phyloP scores from a whole-genome alignment of 352 stramenopile genomes.

The Thalassiosira oceanica region DNA sequence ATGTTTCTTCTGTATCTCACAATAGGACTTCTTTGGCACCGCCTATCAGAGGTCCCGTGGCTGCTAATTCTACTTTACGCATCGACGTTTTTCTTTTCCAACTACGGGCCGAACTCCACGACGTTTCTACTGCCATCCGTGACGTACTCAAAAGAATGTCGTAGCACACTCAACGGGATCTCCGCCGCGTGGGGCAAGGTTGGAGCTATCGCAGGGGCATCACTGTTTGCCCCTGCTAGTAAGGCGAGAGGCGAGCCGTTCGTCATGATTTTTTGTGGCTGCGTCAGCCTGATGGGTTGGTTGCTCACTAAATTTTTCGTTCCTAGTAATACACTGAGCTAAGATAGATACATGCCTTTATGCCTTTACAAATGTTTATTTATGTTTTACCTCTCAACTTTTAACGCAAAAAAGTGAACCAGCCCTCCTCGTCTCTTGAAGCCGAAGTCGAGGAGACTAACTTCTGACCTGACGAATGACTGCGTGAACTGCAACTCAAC shows the following conservation, averaged over 20 bases:
- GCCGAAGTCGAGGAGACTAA: too few species aligned
- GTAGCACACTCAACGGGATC: slow-evolving; percentile 66
- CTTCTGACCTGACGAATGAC: too few species aligned
- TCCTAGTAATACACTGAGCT: too few species aligned
- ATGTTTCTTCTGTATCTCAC: slow-evolving; percentile 61
- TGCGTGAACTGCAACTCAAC: too few species aligned
- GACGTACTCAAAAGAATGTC: slow-evolving; percentile 52
- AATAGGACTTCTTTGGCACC: slow-evolving; percentile 50
- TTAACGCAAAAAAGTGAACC: too few species aligned
- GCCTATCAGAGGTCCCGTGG: slow-evolving; percentile 24
- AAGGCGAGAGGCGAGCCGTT: slow-evolving; percentile 34
- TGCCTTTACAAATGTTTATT: too few species aligned
- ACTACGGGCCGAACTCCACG: slow-evolving; percentile 67
- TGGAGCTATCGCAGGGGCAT: slow-evolving; percentile 51
- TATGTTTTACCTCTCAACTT: too few species aligned
- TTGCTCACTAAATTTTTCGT: slow-evolving; percentile 54
- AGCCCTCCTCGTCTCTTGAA: too few species aligned
- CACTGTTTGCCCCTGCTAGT: slow-evolving; percentile 41
- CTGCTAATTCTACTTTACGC: slow-evolving; percentile 53
- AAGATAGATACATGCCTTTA: too few species aligned
- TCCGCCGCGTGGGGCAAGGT: slow-evolving; percentile 55
- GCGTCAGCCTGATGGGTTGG: slow-evolving; percentile 59
- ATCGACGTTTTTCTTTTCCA: slow-evolving; percentile 60
- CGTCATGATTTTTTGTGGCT: slow-evolving; percentile 56
- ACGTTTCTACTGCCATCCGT: slow-evolving; percentile 60